A percentile compares a stretch with the other conserved stretches of the same genome.
Conservation (phyloP, 805 yeast genomes). For the Wickerhamomyces sydowiorum region DNA sequence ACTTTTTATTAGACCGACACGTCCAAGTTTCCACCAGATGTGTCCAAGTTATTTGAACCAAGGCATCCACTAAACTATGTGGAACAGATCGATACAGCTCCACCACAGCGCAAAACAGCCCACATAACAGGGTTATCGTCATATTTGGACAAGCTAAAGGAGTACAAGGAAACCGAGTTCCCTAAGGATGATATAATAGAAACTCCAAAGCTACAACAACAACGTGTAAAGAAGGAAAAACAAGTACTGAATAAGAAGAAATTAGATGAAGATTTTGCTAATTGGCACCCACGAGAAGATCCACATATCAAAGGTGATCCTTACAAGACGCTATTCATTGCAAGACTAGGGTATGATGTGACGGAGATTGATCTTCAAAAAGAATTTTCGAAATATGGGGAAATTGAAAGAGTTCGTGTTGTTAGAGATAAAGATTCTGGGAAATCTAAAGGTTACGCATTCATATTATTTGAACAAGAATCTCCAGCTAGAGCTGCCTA, state of each 20-base stretch:
- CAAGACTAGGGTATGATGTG: conserved; percentile 58
- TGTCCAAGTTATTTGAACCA: conserved; percentile 32
- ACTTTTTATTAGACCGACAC: conserved; percentile 20
- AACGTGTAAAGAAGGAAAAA: conserved; percentile 22
- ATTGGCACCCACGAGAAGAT: conserved; percentile 55
- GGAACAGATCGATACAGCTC: conserved; percentile 16
- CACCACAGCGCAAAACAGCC: conserved; percentile 11
- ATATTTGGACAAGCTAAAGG: conserved; percentile 22
- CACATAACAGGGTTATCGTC: conserved; percentile 13
- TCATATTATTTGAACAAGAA: conserved; percentile 62
- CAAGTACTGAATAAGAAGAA: conserved; percentile 17
- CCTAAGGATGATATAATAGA: conserved; percentile 19
- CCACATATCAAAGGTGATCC: conserved; percentile 66
- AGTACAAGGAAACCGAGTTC: conserved; percentile 18
- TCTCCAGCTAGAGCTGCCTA: conserved; percentile 57
- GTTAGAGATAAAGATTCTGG: conserved; percentile 48
- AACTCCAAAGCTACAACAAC: conserved; percentile 23
- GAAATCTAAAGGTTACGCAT: conserved; percentile 78
- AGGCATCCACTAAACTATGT: conserved; percentile 16
- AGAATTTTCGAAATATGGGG: conserved; percentile 60
- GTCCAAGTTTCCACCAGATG: conserved; percentile 34
- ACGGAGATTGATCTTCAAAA: conserved; percentile 66
- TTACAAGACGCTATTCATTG: conserved; percentile 69
- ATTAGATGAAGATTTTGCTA: conserved; percentile 29
- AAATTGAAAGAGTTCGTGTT: conserved; percentile 55